Base-by-base conservation (phyloP, 768 basidiomycete species). In the Leccinellum luteum region DNA sequence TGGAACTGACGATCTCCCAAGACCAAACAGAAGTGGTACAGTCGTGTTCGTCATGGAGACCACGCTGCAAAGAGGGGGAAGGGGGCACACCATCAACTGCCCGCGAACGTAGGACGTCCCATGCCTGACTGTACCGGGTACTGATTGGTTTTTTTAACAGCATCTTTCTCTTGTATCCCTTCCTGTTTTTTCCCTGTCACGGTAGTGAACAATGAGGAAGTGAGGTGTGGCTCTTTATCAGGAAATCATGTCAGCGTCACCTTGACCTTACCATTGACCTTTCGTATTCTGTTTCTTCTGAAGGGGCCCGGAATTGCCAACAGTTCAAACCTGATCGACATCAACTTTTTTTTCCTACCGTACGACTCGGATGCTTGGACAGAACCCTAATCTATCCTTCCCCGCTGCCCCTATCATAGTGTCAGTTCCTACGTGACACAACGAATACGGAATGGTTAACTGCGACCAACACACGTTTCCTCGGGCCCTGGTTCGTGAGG, bases 401-500 rank as follows among this genome's bases (percentile, higher is more conserved):
- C 44, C 9, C 56, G 21, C 43, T 17, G 12, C 44, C 30, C 38
- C 28, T 48, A 14, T 23, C 38, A 41, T 41, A 41, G n/a, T 9
- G n/a, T n/a, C 38, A 41, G 10, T 41, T 41, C 38, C 38, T 25
- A 41, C n/a, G 38, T 41, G 38, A 41, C n/a, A 41, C n/a, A 19
- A 25, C 25, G 25, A 25, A 25, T 25, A 25, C 25, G 25, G 25
- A 25, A n/a, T n/a, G 34, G 23, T 7, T 15, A 41, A 41, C n/a
- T 41, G 38, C 38, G 38, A 41, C 38, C 38, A 41, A 41, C 31
- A 52, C 61, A 63, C 56, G 51, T 51, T 51, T 50, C 31, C 52
- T 48, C 56, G n/a, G 56, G 14, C 61, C 28, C 3, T 31, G 54
- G 52, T 52, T 63, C 58, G 35, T 53, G 61, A 53, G 50, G 38